phyloP scores from a whole-genome alignment of 306 rosid species.

The Casuarina equisetifolia region DNA sequence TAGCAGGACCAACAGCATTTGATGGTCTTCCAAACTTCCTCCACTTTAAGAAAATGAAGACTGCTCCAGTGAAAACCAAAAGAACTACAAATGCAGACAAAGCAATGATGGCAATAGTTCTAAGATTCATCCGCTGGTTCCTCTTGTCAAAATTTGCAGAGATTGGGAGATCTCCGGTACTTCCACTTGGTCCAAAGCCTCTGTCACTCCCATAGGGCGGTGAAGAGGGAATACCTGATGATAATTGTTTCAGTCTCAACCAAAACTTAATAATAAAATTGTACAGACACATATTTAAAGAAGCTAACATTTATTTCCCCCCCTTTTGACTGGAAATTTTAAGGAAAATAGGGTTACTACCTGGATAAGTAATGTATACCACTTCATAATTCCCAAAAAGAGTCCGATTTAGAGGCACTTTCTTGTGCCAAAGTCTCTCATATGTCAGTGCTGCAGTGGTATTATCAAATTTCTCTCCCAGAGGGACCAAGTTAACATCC shows the following conservation, averaged over 20 bases:
- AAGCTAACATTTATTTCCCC: not conserved
- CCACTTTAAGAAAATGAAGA: conserved; percentile 62
- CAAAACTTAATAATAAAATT: conserved; percentile 26
- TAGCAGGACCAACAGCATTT: conserved; percentile 58
- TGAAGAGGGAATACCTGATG: conserved; percentile 74
- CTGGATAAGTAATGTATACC: conserved; percentile 66
- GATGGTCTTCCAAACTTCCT: conserved; percentile 68
- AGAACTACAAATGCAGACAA: conserved; percentile 73
- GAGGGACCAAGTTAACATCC: conserved; percentile 83
- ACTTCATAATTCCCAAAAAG: conserved; percentile 76
- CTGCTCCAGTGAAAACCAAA: conserved; percentile 62
- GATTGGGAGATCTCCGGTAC: conserved; percentile 54
- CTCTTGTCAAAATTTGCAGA: conserved; percentile 48
- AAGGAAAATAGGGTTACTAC: conserved; percentile 42
- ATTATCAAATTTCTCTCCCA: conserved; percentile 85
- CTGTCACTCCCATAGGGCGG: conserved; percentile 42
- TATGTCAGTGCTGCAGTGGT: conserved; percentile 68
- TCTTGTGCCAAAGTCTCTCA: conserved; percentile 66
- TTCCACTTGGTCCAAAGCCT: conserved; percentile 55
- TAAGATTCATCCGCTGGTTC: conserved; percentile 58
- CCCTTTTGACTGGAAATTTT: not conserved
- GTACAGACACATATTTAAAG: conserved; percentile 19
- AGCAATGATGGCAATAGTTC: conserved; percentile 61
- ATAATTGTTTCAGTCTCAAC: conserved; percentile 39
- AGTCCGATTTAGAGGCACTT: conserved; percentile 71